Evolutionary conservation across 2,329 filamentous ascomycete genomes (phyloP), one percentile per base, ranked within the genome.

Genomic region (Septoria petroselini): DNA sequence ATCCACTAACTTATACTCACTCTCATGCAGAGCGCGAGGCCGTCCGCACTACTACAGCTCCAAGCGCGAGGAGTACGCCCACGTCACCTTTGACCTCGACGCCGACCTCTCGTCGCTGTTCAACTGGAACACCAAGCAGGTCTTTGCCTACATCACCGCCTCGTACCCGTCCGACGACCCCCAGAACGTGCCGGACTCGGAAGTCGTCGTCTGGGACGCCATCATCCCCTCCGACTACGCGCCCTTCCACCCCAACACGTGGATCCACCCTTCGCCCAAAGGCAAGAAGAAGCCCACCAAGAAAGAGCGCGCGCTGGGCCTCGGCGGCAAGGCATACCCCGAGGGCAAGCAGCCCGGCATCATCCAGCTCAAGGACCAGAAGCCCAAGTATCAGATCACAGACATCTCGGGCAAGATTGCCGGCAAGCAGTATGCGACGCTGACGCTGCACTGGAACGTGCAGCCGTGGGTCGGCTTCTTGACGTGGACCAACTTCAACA

Each of bases 91-190:
- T 77, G 88, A 91, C 64, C 80, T 98, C 52, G 86, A 95, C 65
- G 86, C 91, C 45, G 91, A 98, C 73, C 81, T 98, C 53, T 86
- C 83, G 53, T 85, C 85, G 35, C 87, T 98, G 62, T 97, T 97
- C 80, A 95, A 88, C 66, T 98, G 91, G 93, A 98, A 98, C 78
- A 98, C 94, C 15, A 98, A 98, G 72, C 88, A 97, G 73, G 75
- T 98, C 64, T 98, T 97, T 73, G 84, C 96, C 69, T 98, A 95
- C 75, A 84, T 98, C 52, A 91, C 89, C 48, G 91, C 91, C 47
- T 84, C 77, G 48, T 86, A 85, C 67, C 75, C 76, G 30, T 71
- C 71, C 40, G 69, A 70, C 40, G 57, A 61, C 11, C 58, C 64
- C 23, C 50, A 69, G 52, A 57, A 55, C 31, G 64, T 71, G 56